Evolutionary conservation across 192 early-diverging fungal species (phyloP).

Genomic region (Coemansia sp.): DNA sequence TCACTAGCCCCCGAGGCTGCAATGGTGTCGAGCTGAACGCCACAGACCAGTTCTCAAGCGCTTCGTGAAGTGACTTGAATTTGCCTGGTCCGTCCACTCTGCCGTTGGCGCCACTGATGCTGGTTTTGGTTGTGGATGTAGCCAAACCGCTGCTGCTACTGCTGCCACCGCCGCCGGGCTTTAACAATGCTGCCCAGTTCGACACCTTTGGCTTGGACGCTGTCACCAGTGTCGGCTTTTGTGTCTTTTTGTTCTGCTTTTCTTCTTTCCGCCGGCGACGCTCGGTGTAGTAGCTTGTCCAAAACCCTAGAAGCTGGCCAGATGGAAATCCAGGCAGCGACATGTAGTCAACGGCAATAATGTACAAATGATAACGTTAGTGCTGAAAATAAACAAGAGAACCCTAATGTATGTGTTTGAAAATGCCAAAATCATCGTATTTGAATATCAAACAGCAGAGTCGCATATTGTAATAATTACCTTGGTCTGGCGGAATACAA

Average conservation of each 20-base stretch:
- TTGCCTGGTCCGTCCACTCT: slow-evolving; percentile 6
- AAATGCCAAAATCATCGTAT: neutral
- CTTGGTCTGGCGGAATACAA: slow-evolving; percentile 32
- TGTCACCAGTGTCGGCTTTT: neutral
- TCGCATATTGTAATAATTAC: slow-evolving; percentile 12
- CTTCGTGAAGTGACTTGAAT: slow-evolving; percentile 41
- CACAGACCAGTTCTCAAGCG: slow-evolving; percentile 29
- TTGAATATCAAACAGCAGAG: neutral
- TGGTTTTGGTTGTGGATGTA: neutral
- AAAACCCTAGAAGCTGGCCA: slow-evolving; percentile 19
- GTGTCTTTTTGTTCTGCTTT: slow-evolving; percentile 3
- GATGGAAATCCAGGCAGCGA: neutral
- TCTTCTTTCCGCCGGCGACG: slow-evolving; percentile 22
- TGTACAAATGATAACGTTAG: neutral
- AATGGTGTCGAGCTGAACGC: slow-evolving; percentile 46
- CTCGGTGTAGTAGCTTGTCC: slow-evolving; percentile 23
- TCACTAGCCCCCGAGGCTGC: slow-evolving; percentile 90
- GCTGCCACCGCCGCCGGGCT: slow-evolving; percentile 8
- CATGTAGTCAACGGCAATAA: neutral
- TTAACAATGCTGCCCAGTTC: slow-evolving; percentile 47
- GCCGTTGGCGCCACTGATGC: neutral
- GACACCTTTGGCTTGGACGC: slow-evolving; percentile 32
- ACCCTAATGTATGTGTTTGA: neutral
- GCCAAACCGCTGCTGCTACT: neutral
- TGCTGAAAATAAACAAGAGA: too few relatives aligned